Base-by-base conservation (phyloP, 2,329 filamentous ascomycete genomes). In the Trichophyton simii region DNA sequence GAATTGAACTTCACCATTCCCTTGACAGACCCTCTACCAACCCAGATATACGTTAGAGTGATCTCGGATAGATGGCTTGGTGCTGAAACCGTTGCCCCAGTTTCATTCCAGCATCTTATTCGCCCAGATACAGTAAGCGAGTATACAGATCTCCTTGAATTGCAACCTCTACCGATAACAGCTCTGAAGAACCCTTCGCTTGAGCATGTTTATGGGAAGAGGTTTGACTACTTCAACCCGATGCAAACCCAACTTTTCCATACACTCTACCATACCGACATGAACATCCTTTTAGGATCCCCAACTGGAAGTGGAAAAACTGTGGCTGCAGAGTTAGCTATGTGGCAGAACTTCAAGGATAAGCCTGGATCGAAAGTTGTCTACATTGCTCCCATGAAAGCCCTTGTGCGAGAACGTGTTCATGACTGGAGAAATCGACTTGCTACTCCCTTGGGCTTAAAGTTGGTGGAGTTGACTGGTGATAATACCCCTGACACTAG, bases 201-300 rank as follows among this genome's bases (percentile, higher is more conserved):
- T 0, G 92, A 99, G 72, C 89, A 94, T 63, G 82, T 99, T 0
- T 99, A 99, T 69, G 85, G 82, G 0, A 80, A 92, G 71, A 84
- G 91, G 36, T 99, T 99, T 73, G 87, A 94, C 66, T 99, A 87
- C 75, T 99, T 99, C 80, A 99, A 99, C 71, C 94, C 94, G 0
- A 97, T 99, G 95, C 94, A 99, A 74, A 97, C 94, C 0, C 94
- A 99, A 70, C 90, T 99, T 59, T 99, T 99, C 75, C 94, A 99
- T 70, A 92, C 90, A 13, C 82, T 99, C 38, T 99, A 99, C 67
- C 87, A 97, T 71, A 96, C 94, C 0, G 76, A 88, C 6, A 87
- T 89, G 54, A 99, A 99, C 70, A 91, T 99, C 3, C 82, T 99
- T 2, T 82, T 99, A 7, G 94, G 95, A 6, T 97, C 94, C 1